Percentiles rank a stretch among this genome's conserved stretches.
phyloP scores from a whole-genome alignment of 2,329 filamentous ascomycete species.

The Cadophora sp. region DNA sequence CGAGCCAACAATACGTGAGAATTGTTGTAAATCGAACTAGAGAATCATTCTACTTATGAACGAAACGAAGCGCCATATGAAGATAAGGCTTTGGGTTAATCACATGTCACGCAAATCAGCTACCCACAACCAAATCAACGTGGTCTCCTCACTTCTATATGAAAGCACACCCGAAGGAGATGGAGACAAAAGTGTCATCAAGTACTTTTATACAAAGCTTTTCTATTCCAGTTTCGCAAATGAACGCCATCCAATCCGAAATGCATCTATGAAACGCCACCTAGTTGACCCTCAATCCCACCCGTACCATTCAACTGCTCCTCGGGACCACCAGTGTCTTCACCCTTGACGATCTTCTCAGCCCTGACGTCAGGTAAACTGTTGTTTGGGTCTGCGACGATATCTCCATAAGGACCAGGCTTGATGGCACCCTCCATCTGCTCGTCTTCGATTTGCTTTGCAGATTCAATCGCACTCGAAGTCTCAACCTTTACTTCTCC shows the following conservation, averaged over 20 bases:
- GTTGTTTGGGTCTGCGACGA: slow-evolving; percentile 33
- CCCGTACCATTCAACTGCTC: slow-evolving; percentile 35
- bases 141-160: no score
- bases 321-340: slow-evolving; percentile 34
- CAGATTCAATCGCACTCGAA: slow-evolving; percentile 34
- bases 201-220: slow-evolving; percentile 3
- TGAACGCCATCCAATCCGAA: background rate
- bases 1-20: no score
- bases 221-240: slow-evolving; percentile 13
- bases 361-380: slow-evolving; percentile 36
- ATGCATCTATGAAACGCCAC: slow-evolving; percentile 29
- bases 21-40: no score
- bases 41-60: no score
- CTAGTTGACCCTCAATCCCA: slow-evolving; percentile 33
- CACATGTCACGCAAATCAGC: no score
- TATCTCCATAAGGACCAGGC: slow-evolving; percentile 37
- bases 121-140: no score
- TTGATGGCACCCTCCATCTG: slow-evolving; percentile 32
- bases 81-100: no score
- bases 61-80: no score
- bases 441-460: slow-evolving; percentile 26
- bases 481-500: slow-evolving; percentile 38
- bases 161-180: no score
- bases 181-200: background rate
- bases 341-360: slow-evolving; percentile 37